These are phyloP conservation scores for Penicillium sp. DNA, from an alignment of 2,329 filamentous ascomycete species.

Conservation along the genomic window DNA sequence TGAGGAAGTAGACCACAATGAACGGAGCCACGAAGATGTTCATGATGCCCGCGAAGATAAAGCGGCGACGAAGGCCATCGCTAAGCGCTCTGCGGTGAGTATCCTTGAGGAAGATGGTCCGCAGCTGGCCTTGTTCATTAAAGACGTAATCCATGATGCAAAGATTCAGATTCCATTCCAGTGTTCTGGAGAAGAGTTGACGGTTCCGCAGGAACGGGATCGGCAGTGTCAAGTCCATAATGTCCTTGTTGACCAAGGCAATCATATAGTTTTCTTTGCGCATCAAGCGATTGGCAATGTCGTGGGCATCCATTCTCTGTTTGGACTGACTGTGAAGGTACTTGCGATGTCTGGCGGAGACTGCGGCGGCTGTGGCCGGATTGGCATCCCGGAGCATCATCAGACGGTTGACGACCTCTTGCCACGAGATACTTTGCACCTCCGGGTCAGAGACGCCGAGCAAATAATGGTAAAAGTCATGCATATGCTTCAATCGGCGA, in stretches of 20 bases:
- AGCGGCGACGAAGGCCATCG: constrained; percentile 67
- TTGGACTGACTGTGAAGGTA: constrained; percentile 79
- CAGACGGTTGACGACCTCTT: constrained; percentile 77
- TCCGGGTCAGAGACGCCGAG: constrained; percentile 78
- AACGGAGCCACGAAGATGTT: constrained; percentile 84
- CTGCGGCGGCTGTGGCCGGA: constrained; percentile 65
- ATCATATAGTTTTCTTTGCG: constrained; percentile 95
- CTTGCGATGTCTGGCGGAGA: constrained; percentile 54
- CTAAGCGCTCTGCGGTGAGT: constrained; percentile 74
- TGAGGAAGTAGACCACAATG: constrained; percentile 75
- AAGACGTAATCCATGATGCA: constrained; percentile 93
- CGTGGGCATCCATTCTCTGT: constrained; percentile 88
- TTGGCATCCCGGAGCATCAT: constrained; percentile 82
- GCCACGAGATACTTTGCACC: constrained; percentile 93
- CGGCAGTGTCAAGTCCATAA: constrained; percentile 78
- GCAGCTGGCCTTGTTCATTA: constrained; percentile 79
- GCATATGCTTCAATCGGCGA: constrained; percentile 66
- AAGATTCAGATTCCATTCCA: constrained; percentile 88
- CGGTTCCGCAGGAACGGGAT: constrained; percentile 74
- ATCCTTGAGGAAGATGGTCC: constrained; percentile 77
- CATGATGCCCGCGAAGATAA: constrained; percentile 76
- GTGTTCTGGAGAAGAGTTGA: constrained; percentile 79
- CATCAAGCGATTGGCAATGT: constrained; percentile 96
- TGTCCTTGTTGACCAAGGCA: constrained; percentile 93
- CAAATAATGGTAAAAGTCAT: constrained; percentile 78